Evolutionary conservation across 306 rosid species (phyloP), one percentile per base, ranked within the genome.

Genomic region (Pueraria montana): DNA sequence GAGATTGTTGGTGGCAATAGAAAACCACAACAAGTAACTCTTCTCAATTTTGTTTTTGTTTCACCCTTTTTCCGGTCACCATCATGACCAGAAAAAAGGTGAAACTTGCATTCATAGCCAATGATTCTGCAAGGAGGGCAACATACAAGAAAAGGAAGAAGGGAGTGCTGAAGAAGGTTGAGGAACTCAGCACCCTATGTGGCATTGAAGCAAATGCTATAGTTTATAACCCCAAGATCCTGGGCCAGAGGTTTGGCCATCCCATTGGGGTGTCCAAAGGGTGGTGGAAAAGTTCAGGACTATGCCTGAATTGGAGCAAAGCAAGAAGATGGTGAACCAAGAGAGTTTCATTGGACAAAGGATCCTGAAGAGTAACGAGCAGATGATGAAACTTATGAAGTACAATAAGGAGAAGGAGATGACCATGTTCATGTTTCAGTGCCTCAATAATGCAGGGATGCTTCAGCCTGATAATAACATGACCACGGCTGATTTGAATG

Each of bases 131-230:
- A 0, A 77, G 90, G 67, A 87, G 71, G 53, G 65, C 73, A 34
- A 49, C 90, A 5, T 87, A 81, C 43, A 84, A 63, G 72, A 87
- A 82, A 11, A 79, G 89, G 43, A 86, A 86, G 77, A 79, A 49
- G 76, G 71, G 79, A 48, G 0, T 81, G 6, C 1, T 87, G 34
- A 87, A 87, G 69, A 87, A 82, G 68, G 43, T 69, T 0, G 67
- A 74, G 14, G 86, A 87, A 62, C 80, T 87, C 0, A 74, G 61
- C 36, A 87, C 80, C 32, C 82, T 87, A 8, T 84, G 90, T 30
- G 90, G 88, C 0, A 75, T 84, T 23, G 84, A 84, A 18, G 88
- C 86, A 0, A 81, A 84, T 68, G 88, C 86, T 3, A 68, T 87
- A 2, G 8, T 87, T 11, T 84, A 67, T 52, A 62, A 84, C 16